Conservation (phyloP, 2,329 filamentous ascomycete genomes). For the Fusarium paranaense region DNA sequence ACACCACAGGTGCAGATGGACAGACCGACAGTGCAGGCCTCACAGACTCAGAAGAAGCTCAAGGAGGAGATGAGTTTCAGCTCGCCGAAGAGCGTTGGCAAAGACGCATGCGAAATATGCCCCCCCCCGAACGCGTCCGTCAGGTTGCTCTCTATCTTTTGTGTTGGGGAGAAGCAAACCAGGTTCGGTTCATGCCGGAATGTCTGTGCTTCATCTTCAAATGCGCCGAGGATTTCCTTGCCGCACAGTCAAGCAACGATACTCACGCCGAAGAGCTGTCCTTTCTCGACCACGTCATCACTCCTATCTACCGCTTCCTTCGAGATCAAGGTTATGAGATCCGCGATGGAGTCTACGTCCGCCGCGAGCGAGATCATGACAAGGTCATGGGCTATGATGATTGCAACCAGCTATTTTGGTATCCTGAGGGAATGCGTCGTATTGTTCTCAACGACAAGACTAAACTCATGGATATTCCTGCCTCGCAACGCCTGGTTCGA, state of each 20-base stretch:
- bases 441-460: neutral
- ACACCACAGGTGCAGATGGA: neutral
- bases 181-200: neutral
- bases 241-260: neutral
- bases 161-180: neutral
- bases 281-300: neutral
- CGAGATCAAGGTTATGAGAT: neutral
- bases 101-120: neutral
- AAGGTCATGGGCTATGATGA: neutral
- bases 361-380: neutral
- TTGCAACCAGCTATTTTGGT: neutral
- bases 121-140: neutral
- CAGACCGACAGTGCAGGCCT: neutral
- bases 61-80: neutral
- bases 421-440: neutral
- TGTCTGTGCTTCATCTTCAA: neutral
- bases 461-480: neutral
- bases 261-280: neutral
- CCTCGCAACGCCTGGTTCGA: neutral
- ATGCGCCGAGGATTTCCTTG: neutral
- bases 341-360: neutral
- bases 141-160: neutral
- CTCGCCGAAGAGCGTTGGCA: neutral
- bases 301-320: neutral
- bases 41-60: neutral